Conservation (phyloP, 192 early-diverging fungal genomes). For the Cladochytrium replicatum region DNA sequence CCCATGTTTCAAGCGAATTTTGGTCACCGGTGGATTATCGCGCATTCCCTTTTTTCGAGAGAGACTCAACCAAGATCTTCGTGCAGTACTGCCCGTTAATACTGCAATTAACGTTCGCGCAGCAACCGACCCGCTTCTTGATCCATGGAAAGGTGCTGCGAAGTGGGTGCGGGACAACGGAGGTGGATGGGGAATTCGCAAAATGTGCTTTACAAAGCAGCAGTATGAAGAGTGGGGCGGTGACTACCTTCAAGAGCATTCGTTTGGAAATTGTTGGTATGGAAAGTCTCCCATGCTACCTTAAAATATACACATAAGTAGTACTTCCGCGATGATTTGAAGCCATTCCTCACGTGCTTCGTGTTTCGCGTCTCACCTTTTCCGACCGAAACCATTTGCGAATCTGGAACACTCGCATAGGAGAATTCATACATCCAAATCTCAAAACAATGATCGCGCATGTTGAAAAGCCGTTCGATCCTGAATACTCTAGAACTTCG, state of each 20-base stretch:
- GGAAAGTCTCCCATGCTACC: no score
- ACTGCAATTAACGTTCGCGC: constrained; percentile 43
- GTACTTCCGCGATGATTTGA: no score
- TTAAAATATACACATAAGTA: no score
- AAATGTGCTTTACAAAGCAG: constrained; percentile 47
- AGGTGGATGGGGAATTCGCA: constrained; percentile 22
- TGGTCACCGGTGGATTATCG: constrained; percentile 71
- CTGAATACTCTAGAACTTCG: no score
- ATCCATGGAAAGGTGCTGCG: constrained; percentile 82
- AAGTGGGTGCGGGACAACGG: constrained; percentile 38
- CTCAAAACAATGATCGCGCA: no score
- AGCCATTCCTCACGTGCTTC: no score
- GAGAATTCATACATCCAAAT: no score
- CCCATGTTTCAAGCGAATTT: constrained; percentile 42
- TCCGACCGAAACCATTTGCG: no score
- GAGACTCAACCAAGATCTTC: constrained; percentile 52
- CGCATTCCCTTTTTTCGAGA: constrained; percentile 53
- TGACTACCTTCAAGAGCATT: constrained; percentile 78
- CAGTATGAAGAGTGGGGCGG: constrained; percentile 79
- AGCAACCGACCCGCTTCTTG: constrained; percentile 61
- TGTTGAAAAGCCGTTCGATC: no score
- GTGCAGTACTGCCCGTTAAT: constrained; percentile 50
- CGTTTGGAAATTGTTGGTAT: constrained; percentile 68
- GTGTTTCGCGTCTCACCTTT: no score
- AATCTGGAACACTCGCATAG: no score